A percentile compares a stretch with the other conserved stretches of the same genome.
These are phyloP conservation scores for Rhodotorula sp. DNA, from an alignment of 1,284 basidiomycete genomes.

Conservation along the genomic window DNA sequence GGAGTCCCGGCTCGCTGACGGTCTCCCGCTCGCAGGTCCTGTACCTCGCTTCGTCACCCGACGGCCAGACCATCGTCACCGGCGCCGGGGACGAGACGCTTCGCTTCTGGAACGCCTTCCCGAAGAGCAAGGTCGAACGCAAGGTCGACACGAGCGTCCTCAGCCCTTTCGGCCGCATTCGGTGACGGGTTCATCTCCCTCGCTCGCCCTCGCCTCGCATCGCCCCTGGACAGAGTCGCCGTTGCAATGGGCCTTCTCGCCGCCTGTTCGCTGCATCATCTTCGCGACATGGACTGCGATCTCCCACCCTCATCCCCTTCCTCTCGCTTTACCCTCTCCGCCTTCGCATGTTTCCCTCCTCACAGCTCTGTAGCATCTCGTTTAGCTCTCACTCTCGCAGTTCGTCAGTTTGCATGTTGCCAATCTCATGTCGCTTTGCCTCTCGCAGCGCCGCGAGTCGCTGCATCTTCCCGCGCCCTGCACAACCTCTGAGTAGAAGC, in stretches of 20 bases:
- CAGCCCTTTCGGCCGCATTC: conserved; percentile 34
- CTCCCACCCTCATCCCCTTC: no score
- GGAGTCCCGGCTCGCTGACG: not conserved
- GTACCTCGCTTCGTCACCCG: conserved; percentile 68
- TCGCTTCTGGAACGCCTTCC: conserved; percentile 91
- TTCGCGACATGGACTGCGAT: no score
- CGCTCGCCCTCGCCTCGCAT: not conserved
- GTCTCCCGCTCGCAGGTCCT: conserved; percentile 55
- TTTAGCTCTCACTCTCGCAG: no score
- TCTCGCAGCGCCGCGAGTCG: no score
- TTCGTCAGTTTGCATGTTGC: no score
- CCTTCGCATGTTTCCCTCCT: not conserved
- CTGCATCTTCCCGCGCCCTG: no score
- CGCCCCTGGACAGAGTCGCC: not conserved
- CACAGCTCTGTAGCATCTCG: not conserved
- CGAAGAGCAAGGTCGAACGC: conserved; percentile 31
- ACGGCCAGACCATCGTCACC: conserved; percentile 60
- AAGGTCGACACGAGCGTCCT: conserved; percentile 25
- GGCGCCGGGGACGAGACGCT: conserved; percentile 97
- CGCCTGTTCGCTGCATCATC: not conserved
- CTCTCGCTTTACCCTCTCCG: not conserved
- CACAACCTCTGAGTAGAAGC: no score
- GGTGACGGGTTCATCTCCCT: not conserved
- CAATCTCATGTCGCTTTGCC: no score
- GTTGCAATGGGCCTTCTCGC: not conserved